Evolutionary conservation across 2,329 filamentous ascomycete genomes (phyloP).

Genomic region (Pestalotiopsis sp.): DNA sequence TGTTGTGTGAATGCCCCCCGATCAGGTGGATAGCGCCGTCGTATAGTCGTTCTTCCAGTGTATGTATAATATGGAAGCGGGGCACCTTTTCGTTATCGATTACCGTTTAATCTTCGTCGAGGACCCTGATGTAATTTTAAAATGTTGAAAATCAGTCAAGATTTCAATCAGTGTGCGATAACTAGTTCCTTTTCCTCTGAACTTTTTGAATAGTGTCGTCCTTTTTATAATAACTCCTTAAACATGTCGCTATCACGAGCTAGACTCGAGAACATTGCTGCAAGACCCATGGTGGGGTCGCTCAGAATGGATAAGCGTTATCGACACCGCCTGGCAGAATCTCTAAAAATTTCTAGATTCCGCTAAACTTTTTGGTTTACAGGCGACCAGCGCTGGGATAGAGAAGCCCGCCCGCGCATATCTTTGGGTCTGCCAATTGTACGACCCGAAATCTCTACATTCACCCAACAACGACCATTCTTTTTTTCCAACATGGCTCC

Average conservation of each 20-base stretch:
- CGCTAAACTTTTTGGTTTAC: constrained; percentile 13
- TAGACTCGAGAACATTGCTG: not conserved
- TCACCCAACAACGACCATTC: constrained; percentile 5
- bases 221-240: not conserved
- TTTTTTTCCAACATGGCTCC: constrained; percentile 45
- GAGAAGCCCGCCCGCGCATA: not conserved
- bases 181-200: not conserved
- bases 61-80: not conserved
- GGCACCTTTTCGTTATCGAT: not conserved
- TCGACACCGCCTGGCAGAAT: constrained; percentile 38
- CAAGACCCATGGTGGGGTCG: constrained; percentile 13
- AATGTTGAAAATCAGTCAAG: too few species aligned
- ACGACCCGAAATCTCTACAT: not conserved
- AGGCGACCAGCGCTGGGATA: not conserved
- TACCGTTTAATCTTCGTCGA: not conserved
- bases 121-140: too few species aligned
- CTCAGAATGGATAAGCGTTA: constrained; percentile 9
- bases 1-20: not conserved
- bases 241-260: not conserved
- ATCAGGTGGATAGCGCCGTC: not conserved
- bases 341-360: constrained; percentile 27
- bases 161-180: not conserved
- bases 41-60: not conserved
- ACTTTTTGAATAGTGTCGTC: not conserved
- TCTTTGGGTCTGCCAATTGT: not conserved